These are phyloP conservation scores for Hyaloscypha hepaticicola DNA, from an alignment of 495 filamentous ascomycete genomes.

Conservation along the genomic window DNA sequence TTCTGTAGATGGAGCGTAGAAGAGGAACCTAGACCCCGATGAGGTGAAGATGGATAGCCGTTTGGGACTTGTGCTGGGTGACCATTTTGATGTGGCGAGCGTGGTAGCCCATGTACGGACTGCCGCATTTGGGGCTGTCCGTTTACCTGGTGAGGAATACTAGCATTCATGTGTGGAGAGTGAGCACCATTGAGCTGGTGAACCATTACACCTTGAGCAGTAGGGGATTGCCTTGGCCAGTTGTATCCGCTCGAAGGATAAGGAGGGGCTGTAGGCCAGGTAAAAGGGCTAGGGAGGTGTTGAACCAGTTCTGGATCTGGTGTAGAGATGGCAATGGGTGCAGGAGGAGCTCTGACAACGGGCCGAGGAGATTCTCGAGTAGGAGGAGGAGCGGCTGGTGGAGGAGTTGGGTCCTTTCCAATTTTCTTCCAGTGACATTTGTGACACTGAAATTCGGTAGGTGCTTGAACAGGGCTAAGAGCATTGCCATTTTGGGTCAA, in stretches of 20 bases:
- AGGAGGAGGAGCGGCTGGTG: constrained; percentile 40
- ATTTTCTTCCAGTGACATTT: constrained; percentile 49
- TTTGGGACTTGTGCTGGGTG: constrained; percentile 23
- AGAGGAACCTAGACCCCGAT: constrained; percentile 33
- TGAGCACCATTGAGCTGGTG: constrained; percentile 44
- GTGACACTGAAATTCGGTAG: constrained; percentile 49
- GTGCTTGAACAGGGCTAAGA: not conserved
- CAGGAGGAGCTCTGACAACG: constrained; percentile 13
- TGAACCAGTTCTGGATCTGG: constrained; percentile 31
- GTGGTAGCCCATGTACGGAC: constrained; percentile 10
- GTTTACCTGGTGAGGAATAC: constrained; percentile 16
- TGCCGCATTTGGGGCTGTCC: constrained; percentile 21
- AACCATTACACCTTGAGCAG: constrained; percentile 36
- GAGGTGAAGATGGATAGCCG: constrained; percentile 41
- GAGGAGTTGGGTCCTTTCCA: constrained; percentile 37
- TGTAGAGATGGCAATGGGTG: constrained; percentile 19
- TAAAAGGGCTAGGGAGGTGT: constrained; percentile 32
- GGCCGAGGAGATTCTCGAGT: constrained; percentile 31
- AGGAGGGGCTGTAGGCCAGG: constrained; percentile 33
- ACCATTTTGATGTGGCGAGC: constrained; percentile 30
- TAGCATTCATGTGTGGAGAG: constrained; percentile 34
- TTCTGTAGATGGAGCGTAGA: constrained; percentile 25
- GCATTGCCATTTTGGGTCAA: constrained; percentile 28
- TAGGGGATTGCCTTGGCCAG: constrained; percentile 39
- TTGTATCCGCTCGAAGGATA: constrained; percentile 33